These are phyloP conservation scores for Bryoglossum gracile DNA, from an alignment of 495 filamentous ascomycete species.

Conservation along the genomic window DNA sequence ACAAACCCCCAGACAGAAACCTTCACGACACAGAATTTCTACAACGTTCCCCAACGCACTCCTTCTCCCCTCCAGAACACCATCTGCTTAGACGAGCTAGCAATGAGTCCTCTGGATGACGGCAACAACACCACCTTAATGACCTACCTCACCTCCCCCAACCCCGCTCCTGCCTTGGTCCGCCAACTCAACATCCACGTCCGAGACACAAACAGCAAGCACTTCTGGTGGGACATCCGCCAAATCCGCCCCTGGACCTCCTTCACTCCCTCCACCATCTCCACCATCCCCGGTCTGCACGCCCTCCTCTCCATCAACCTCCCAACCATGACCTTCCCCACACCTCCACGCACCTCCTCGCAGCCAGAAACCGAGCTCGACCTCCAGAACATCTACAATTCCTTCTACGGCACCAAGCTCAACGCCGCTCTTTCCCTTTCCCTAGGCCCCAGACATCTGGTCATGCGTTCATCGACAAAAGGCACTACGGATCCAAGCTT, in stretches of 20 bases:
- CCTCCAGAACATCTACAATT: conserved; percentile 58
- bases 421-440: conserved; percentile 27
- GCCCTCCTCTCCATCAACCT: conserved; percentile 68
- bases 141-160: conserved; percentile 69
- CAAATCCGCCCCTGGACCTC: conserved; percentile 75
- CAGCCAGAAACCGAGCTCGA: conserved; percentile 68
- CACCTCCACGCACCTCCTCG: conserved; percentile 39
- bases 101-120: conserved; percentile 31
- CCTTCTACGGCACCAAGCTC: conserved; percentile 34
- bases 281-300: conserved; percentile 62
- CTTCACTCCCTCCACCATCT: conserved; percentile 67
- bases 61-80: conserved; percentile 29
- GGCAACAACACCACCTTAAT: conserved; percentile 61
- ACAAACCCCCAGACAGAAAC: conserved; percentile 42
- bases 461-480: conserved; percentile 23
- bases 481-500: conserved; percentile 18
- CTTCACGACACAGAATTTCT: conserved; percentile 34
- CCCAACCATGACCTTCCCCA: conserved; percentile 54
- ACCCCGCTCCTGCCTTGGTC: conserved; percentile 75
- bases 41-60: conserved; percentile 35
- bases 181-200: conserved; percentile 66
- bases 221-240: conserved; percentile 93
- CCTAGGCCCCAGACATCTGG: conserved; percentile 21
- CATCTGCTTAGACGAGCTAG: conserved; percentile 22
- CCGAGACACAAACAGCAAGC: conserved; percentile 61